Base-by-base conservation (phyloP, 192 early-diverging fungal species). In the Funneliformis geosporum region DNA sequence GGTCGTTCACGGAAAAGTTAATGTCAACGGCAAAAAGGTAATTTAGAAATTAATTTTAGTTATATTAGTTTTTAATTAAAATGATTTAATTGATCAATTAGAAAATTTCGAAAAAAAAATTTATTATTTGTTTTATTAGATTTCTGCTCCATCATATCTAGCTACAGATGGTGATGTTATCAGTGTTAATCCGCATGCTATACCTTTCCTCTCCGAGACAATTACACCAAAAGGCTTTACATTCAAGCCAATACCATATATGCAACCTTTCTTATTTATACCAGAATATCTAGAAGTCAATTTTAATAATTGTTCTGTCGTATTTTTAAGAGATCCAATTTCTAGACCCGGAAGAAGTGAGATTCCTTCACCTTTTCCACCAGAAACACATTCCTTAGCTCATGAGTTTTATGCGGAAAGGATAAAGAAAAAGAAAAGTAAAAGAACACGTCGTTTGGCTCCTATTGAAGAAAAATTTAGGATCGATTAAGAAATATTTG, bases 231-330 rank as follows among this genome's bases (percentile, higher is more conserved):
- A 66, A 6, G 72, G 61, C 6, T n/a, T 69, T 61, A 59, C 82
- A 21, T 94, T 93, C 80, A 84, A 81, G n/a, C 88, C 91, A 14
- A 88, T 84, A 42, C 89, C 90, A 18, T 99, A 93, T 83, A 90
- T 91, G 83, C 92, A 95, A 82, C 96, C 98, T 12, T 97, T 93
- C 89, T 92, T 99, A 91, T 99, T 97, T 82, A 89, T 97, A 23
- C 98, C 98, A 9, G 91, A 95, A 68, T 99, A 99, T 83, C 92
- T 99, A 38, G 98, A 99, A 87, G 96, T 99, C 67, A 93, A 96
- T 87, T 99, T 96, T 87, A 93, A 93, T 83, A 96, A 93, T 8
- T 97, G 96, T 90, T 94, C 93, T 42, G 87, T 90, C 2, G 91
- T 96, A 62, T 96, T 96, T 81, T 84, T 99, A 62, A 93, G 96